Conservation (phyloP, 352 stramenopile genomes). For the Phytophthora pseudosyringae region DNA sequence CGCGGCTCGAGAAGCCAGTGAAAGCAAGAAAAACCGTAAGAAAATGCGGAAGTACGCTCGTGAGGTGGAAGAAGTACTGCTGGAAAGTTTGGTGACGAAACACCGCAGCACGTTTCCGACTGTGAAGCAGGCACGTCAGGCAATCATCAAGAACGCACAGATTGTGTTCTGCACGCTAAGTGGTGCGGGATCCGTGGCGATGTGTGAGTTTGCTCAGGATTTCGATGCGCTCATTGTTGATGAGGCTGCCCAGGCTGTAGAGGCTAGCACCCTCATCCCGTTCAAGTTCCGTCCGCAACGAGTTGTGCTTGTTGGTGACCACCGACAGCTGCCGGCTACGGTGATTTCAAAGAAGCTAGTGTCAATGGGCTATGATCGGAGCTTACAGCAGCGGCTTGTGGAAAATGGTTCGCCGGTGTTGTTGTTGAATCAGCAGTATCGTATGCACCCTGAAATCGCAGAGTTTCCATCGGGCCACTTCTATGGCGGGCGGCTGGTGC, state of each 20-base stretch:
- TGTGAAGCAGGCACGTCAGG: constrained; percentile 61
- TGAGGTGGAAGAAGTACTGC: constrained; percentile 73
- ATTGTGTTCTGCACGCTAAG: constrained; percentile 90
- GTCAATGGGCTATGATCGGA: constrained; percentile 90
- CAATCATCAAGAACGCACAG: constrained; percentile 77
- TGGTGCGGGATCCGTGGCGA: constrained; percentile 72
- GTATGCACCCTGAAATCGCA: constrained; percentile 97
- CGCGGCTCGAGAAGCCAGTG: constrained; percentile 32
- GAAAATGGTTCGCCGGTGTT: constrained; percentile 71
- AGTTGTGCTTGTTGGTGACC: constrained; percentile 93
- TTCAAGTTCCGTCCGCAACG: constrained; percentile 90
- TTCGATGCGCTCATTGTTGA: constrained; percentile 98
- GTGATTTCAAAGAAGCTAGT: constrained; percentile 94
- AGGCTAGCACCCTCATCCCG: constrained; percentile 97
- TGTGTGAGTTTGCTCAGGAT: constrained; percentile 90
- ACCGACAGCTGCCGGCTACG: constrained; percentile 97
- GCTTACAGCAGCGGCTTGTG: constrained; percentile 97
- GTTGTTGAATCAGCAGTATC: constrained; percentile 97
- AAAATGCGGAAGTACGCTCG: constrained; percentile 79
- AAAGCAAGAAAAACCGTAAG: constrained; percentile 56
- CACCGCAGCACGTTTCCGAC: constrained; percentile 65
- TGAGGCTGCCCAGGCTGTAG: constrained; percentile 97
- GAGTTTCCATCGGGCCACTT: constrained; percentile 95
- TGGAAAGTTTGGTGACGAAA: constrained; percentile 72
- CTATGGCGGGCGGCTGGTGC: constrained; percentile 94